These are phyloP conservation scores for Basidiobolus meristosporus DNA, from an alignment of 371 early-diverging fungal species.

Conservation along the genomic window DNA sequence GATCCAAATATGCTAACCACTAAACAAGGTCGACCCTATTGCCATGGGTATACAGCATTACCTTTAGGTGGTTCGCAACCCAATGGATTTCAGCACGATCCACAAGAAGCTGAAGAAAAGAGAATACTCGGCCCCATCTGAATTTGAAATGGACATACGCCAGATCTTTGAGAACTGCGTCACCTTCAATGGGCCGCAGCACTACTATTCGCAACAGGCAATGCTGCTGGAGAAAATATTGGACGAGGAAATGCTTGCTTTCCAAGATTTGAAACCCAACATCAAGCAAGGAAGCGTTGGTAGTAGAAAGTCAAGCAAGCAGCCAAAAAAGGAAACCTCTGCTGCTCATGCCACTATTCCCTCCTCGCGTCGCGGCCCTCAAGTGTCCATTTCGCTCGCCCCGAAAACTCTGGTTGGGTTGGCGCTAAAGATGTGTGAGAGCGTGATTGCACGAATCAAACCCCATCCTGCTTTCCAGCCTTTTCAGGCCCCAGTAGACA, in stretches of 20 bases:
- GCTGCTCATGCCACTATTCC: no score
- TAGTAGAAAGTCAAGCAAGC: no score
- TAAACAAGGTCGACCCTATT: slow-evolving; percentile 42
- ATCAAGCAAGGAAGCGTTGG: no score
- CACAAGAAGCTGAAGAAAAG: slow-evolving; percentile 33
- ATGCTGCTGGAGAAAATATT: slow-evolving; percentile 20
- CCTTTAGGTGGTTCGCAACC: slow-evolving; percentile 65
- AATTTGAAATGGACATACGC: slow-evolving; percentile 30
- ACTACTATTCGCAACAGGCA: slow-evolving; percentile 33
- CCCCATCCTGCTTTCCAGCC: background rate
- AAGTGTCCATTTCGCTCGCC: no score
- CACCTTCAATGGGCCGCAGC: slow-evolving; percentile 51
- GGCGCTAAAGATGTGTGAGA: background rate
- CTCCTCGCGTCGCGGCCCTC: no score
- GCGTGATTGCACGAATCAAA: background rate
- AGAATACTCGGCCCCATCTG: slow-evolving; percentile 9
- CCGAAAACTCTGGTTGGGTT: no score
- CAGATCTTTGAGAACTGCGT: slow-evolving; percentile 78
- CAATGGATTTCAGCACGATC: slow-evolving; percentile 95
- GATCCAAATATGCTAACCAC: no score
- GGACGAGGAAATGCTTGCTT: no score
- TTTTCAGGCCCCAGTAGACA: slow-evolving; percentile 30
- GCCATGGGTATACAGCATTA: slow-evolving; percentile 59
- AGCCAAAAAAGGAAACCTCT: no score
- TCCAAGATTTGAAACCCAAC: no score